A percentile compares a stretch with the other conserved stretches of the same genome.
phyloP scores from a whole-genome alignment of 2,329 filamentous ascomycete genomes.

The Lizonia empirigonia region DNA sequence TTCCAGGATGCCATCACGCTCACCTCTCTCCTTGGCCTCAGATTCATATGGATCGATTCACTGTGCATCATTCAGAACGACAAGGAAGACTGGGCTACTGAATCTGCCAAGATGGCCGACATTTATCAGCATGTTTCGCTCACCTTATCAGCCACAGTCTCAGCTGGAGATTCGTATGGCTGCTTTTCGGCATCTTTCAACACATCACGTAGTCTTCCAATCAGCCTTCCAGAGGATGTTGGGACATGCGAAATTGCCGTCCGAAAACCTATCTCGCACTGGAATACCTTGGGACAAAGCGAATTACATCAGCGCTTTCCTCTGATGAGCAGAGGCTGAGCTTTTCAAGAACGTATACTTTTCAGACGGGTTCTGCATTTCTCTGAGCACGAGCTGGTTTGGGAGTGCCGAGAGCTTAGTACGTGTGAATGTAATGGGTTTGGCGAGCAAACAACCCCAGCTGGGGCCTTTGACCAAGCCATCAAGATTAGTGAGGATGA shows the following conservation, averaged over 20 bases:
- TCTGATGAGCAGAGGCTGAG: constrained; percentile 16
- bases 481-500: background rate
- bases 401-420: constrained; percentile 23
- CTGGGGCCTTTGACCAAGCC: background rate
- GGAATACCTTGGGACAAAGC: constrained; percentile 1
- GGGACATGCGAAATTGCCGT: constrained; percentile 14
- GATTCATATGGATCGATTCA: constrained; percentile 30
- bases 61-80: constrained; percentile 31
- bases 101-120: constrained; percentile 23
- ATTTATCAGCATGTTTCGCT: constrained; percentile 21
- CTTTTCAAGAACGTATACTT: constrained; percentile 14
- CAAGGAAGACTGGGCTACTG: constrained; percentile 20
- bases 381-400: constrained; percentile 22
- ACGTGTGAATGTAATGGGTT: constrained; percentile 24
- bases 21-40: constrained; percentile 6
- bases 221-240: constrained; percentile 7
- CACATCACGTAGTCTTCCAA: constrained; percentile 6
- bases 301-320: constrained; percentile 7
- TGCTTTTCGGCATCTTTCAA: constrained; percentile 1
- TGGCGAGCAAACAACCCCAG: constrained; percentile 1
- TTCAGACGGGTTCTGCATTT: constrained; percentile 12
- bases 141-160: constrained; percentile 12
- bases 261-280: constrained; percentile 12
- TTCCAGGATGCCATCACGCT: constrained; percentile 19
- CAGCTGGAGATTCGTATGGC: constrained; percentile 1